Evolutionary conservation across 176 grass and related monocot species (phyloP), one percentile per base, ranked within the genome.

Genomic region (Oryza glaberrima): DNA sequence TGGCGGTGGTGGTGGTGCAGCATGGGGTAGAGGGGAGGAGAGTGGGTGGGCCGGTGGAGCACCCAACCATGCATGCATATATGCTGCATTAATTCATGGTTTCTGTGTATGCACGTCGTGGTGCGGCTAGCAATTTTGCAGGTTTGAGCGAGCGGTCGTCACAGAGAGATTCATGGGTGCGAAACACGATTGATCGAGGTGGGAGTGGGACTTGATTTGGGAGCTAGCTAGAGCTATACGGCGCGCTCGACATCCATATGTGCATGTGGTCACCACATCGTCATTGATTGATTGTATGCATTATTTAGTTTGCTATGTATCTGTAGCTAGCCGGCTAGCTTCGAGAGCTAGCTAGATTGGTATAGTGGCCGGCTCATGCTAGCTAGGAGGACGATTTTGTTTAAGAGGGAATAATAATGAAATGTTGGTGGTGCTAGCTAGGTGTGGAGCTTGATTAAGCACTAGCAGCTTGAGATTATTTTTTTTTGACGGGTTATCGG

Each of bases 151-250:
- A 61, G 58, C 30, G 30, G 30, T 32, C 30, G 58, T 63, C 58
- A 22, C 56, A 22, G 20, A 22, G 20, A 22, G 20, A 61, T 61
- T 61, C 56, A 45, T 79, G 35, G 34, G 38, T 78, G 38, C 76
- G 44, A 65, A 56, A 20, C 52, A 56, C 54, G 54, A 58, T n/a
- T 41, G 10, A 79, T 41, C 22, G 60, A 46, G 36, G 58, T 65
- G 36, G 60, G 77, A 34, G 58, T 65, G 36, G 60, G 77, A 34
- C 16, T 65, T 78, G 23, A 46, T 79, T 47, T 79, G 77, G 60
- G 77, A 66, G 77, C 14, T 67, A 47, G 9, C 12, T 17, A 77
- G 35, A 5, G 35, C 35, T 36, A 36, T 32, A 32, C 30, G 30
- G 30, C 36, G 61, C 30, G 20, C 54, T 65, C 15, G 60, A 66